Conservation (phyloP, 2,329 filamentous ascomycete species). For the Scolecobasidium constrictum region DNA sequence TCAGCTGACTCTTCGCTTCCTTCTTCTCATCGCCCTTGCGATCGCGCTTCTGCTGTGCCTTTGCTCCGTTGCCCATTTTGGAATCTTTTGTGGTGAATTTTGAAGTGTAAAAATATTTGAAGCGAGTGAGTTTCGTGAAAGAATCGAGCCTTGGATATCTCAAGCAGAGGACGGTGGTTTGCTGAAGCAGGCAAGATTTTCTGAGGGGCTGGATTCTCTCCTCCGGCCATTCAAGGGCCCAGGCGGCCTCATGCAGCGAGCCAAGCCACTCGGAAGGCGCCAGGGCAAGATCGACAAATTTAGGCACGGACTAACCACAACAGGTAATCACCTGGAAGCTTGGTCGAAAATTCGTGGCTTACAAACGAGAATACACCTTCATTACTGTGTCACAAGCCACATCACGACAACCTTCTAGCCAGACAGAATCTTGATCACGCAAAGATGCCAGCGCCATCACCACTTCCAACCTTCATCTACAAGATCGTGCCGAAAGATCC, state of each 20-base stretch:
- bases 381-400: not conserved
- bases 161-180: not conserved
- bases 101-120: not conserved
- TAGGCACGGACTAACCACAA: not conserved
- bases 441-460: conserved; percentile 23
- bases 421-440: not conserved
- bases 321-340: not conserved
- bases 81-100: too few relatives aligned
- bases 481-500: conserved; percentile 48
- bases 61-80: conserved; percentile 10
- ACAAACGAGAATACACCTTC: not conserved
- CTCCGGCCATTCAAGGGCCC: not conserved
- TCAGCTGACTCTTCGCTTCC: conserved; percentile 24
- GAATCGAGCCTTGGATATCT: not conserved
- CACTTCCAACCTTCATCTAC: conserved; percentile 36
- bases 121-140: not conserved
- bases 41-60: conserved; percentile 27
- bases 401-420: not conserved
- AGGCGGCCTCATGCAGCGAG: not conserved
- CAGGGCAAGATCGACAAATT: too few relatives aligned
- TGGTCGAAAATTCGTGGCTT: not conserved
- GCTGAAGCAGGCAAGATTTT: not conserved
- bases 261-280: too few relatives aligned
- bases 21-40: conserved; percentile 21
- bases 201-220: not conserved